A percentile compares a stretch with the other conserved stretches of the same genome.
These are phyloP conservation scores for Cladophialophora carrionii DNA, from an alignment of 2,329 filamentous ascomycete genomes.

Conservation along the genomic window DNA sequence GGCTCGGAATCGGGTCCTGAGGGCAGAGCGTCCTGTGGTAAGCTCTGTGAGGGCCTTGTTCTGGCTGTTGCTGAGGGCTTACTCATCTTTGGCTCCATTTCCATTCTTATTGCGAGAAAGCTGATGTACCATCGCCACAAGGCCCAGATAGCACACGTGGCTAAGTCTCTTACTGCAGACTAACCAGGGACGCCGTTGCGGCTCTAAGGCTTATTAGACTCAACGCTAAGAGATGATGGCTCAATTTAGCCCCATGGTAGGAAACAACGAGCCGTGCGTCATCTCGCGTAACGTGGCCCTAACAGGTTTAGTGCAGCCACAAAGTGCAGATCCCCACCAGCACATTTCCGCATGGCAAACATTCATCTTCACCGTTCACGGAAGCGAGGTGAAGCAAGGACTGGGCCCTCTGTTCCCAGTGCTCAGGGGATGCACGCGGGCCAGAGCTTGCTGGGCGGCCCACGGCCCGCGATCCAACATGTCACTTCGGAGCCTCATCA, in stretches of 20 bases:
- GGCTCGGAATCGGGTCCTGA: neutral
- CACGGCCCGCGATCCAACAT: neutral
- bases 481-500: neutral
- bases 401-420: neutral
- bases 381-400: neutral
- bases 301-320: slow-evolving; percentile 12
- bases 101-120: neutral
- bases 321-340: neutral
- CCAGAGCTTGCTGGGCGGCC: neutral
- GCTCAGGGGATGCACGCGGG: neutral
- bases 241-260: neutral
- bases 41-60: neutral
- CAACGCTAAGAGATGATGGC: neutral
- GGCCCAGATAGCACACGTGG: neutral
- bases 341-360: neutral
- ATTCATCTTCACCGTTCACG: neutral
- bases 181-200: neutral
- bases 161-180: neutral
- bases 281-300: slow-evolving; percentile 29
- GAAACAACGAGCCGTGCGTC: slow-evolving; percentile 1
- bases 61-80: neutral
- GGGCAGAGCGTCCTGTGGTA: neutral
- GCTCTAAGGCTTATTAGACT: slow-evolving; percentile 10
- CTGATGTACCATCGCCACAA: neutral
- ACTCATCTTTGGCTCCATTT: neutral